Conservation (phyloP, 345 rosid species). For the Angophora floribunda region DNA sequence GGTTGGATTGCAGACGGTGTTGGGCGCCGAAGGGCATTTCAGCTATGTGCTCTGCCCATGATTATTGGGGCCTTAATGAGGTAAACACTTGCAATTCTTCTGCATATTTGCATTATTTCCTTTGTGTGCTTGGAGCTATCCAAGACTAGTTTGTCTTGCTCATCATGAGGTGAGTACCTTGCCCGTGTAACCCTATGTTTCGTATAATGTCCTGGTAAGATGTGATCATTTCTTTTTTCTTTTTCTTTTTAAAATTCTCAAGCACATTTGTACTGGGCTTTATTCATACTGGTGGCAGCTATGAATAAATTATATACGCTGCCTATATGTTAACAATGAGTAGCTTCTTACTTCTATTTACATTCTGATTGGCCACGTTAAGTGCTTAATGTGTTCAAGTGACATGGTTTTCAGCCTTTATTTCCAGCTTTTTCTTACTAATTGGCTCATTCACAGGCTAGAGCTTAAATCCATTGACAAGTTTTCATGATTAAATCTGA, state of each 20-base stretch:
- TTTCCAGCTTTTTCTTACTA: neutral
- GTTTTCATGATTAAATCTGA: neutral
- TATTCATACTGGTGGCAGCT: neutral
- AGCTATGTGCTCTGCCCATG: conserved; percentile 84
- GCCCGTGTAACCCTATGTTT: neutral
- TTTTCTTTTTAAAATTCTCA: neutral
- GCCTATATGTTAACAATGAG: neutral
- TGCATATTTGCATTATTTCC: neutral
- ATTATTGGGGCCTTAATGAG: conserved; percentile 81
- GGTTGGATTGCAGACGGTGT: conserved; percentile 90
- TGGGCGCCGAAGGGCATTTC: conserved; percentile 91
- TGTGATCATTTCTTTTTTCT: neutral
- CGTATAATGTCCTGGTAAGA: neutral
- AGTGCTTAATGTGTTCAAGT: neutral
- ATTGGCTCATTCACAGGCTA: neutral
- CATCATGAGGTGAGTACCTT: neutral
- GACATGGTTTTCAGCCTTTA: neutral
- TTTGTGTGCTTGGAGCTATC: neutral
- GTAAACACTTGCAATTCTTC: conserved; percentile 10
- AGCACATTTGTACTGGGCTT: neutral
- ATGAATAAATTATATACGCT: neutral
- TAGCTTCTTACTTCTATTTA: neutral
- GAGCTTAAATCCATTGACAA: neutral
- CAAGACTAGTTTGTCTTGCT: neutral
- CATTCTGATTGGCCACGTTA: neutral